These are phyloP conservation scores for Paramyrothecium roridum DNA, from an alignment of 2,329 filamentous ascomycete species.

Conservation along the genomic window DNA sequence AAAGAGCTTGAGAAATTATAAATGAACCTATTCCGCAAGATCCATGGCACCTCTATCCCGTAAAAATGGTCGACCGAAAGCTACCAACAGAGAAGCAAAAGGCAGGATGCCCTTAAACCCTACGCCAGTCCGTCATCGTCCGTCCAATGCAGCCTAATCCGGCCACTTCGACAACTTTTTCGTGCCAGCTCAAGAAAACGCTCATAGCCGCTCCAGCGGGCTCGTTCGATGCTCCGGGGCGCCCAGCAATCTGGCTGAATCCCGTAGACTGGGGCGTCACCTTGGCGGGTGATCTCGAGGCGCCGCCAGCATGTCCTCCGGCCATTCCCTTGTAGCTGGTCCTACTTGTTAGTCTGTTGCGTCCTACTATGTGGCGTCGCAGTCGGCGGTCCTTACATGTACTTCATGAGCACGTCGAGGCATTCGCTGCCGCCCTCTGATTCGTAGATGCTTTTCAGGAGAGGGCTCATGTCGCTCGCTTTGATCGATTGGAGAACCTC, in stretches of 20 bases:
- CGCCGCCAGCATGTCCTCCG: slow-evolving; percentile 34
- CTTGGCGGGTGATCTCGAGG: slow-evolving; percentile 38
- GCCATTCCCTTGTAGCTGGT: slow-evolving; percentile 88
- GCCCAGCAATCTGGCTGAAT: slow-evolving; percentile 73
- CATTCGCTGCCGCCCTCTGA: slow-evolving; percentile 79
- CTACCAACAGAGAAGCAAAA: neutral
- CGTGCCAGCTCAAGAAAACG: slow-evolving; percentile 95
- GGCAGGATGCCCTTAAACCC: slow-evolving; percentile 40
- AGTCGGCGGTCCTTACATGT: slow-evolving; percentile 62
- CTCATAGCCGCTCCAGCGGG: slow-evolving; percentile 90
- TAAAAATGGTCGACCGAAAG: too few species aligned
- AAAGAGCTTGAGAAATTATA: slow-evolving; percentile 8
- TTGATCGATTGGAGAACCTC: slow-evolving; percentile 97
- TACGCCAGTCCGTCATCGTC: slow-evolving; percentile 94
- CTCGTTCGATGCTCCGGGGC: slow-evolving; percentile 53
- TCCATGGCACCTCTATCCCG: slow-evolving; percentile 3
- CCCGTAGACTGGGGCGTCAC: slow-evolving; percentile 74
- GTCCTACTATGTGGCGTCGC: too few species aligned
- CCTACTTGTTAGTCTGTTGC: too few species aligned
- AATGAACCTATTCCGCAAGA: neutral
- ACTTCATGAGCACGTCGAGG: slow-evolving; percentile 95
- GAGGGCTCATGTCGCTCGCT: slow-evolving; percentile 89
- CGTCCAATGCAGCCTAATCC: slow-evolving; percentile 88
- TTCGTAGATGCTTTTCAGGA: slow-evolving; percentile 77
- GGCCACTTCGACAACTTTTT: slow-evolving; percentile 94